Evolutionary conservation across 139 green algal species (phyloP).

Genomic region (Parachlorella kessleri): DNA sequence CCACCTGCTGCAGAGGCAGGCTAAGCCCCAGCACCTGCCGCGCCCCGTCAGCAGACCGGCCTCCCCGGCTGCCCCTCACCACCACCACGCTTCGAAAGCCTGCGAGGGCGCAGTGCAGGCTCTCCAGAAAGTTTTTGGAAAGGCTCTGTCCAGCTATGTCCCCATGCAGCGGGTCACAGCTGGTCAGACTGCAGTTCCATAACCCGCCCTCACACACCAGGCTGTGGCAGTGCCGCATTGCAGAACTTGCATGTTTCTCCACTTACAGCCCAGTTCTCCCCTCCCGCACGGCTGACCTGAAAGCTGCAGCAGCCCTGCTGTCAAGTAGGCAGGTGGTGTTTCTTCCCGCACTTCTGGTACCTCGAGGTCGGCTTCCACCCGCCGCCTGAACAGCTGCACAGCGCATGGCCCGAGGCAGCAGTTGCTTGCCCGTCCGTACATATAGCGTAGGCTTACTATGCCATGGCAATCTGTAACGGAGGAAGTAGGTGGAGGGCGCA

Average conservation of each 20-base stretch:
- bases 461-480: too few relatives aligned
- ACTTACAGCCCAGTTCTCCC: too few relatives aligned
- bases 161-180: not conserved
- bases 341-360: not conserved
- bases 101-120: not conserved
- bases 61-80: not conserved
- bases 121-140: not conserved
- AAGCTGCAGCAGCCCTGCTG: not conserved
- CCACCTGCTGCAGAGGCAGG: slow-evolving; percentile 20
- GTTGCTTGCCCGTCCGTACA: too few relatives aligned
- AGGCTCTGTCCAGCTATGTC: not conserved
- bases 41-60: not conserved
- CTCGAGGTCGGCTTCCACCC: not conserved
- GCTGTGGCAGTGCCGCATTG: too few relatives aligned
- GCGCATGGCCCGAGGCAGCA: too few relatives aligned
- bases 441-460: too few relatives aligned
- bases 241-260: too few relatives aligned
- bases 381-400: not conserved
- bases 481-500: too few relatives aligned
- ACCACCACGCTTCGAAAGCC: slow-evolving; percentile 22
- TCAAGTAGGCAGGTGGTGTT: not conserved
- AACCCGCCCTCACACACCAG: too few relatives aligned
- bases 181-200: too few relatives aligned
- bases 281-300: not conserved
- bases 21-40: slow-evolving; percentile 32